Evolutionary conservation across 768 basidiomycete species (phyloP).

Genomic region (Lactarius pseudohatsudake): DNA sequence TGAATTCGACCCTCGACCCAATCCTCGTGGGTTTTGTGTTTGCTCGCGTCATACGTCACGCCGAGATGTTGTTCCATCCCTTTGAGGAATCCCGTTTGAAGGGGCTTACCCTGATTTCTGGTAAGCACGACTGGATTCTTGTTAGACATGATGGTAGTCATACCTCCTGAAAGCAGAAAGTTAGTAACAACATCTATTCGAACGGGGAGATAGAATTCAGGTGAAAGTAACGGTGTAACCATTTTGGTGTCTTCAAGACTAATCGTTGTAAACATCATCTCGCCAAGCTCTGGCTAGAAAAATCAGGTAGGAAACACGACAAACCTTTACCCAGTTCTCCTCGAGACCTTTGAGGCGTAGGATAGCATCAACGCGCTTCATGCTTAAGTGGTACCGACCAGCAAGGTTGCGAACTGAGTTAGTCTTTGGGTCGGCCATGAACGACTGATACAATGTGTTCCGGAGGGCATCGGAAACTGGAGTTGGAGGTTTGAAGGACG

Average conservation of each 20-base stretch:
- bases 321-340: conserved; percentile 66
- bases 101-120: conserved; percentile 48
- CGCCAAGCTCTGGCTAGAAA: conserved; percentile 26
- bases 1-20: conserved; percentile 43
- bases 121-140: conserved; percentile 19
- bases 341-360: conserved; percentile 81
- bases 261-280: conserved; percentile 73
- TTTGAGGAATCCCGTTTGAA: conserved; percentile 76
- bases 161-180: conserved; percentile 31
- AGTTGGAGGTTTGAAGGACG: conserved; percentile 75
- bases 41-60: conserved; percentile 39
- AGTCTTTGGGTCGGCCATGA: conserved; percentile 54
- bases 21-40: conserved; percentile 20
- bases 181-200: conserved; percentile 24
- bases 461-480: conserved; percentile 68
- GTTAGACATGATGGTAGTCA: neutral
- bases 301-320: conserved; percentile 32
- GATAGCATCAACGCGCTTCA: conserved; percentile 82
- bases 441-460: conserved; percentile 56
- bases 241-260: conserved; percentile 86
- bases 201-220: conserved; percentile 30
- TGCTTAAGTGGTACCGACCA: conserved; percentile 59
- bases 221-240: conserved; percentile 54
- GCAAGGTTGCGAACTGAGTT: conserved; percentile 63
- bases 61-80: conserved; percentile 84